Evolutionary conservation across 1,284 basidiomycete species (phyloP).

Genomic region (Somion occarium): DNA sequence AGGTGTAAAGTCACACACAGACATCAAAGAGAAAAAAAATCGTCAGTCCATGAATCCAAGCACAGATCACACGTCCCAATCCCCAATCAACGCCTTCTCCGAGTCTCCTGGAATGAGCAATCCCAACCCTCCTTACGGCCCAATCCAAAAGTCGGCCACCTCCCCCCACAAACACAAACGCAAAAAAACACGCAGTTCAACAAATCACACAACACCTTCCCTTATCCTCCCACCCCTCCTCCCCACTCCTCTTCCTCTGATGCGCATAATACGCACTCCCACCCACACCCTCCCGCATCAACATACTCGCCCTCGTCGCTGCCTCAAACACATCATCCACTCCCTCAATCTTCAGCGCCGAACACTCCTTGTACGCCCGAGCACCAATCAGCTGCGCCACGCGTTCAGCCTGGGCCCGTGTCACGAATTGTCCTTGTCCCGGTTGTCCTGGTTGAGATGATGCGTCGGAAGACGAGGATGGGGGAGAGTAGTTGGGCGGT

Average conservation of each 20-base stretch:
- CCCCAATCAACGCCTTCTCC: not conserved
- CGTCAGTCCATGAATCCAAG: not conserved
- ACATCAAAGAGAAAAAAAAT: not conserved
- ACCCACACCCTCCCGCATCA: constrained; percentile 77
- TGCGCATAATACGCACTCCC: constrained; percentile 39
- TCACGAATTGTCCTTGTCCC: constrained; percentile 49
- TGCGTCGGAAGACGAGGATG: too few species aligned
- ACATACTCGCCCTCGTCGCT: constrained; percentile 89
- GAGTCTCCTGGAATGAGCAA: too few species aligned
- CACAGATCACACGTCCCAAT: not conserved
- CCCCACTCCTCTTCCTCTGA: constrained; percentile 43
- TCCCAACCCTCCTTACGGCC: too few species aligned
- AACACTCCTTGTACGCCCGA: constrained; percentile 90
- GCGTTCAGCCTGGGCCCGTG: constrained; percentile 70
- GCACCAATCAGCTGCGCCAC: constrained; percentile 82
- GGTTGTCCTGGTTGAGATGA: constrained; percentile 10
- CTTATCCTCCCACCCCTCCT: constrained; percentile 39
- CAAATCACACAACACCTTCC: constrained; percentile 36
- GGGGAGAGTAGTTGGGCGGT: constrained; percentile 43
- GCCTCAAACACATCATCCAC: constrained; percentile 96
- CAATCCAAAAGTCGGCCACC: too few species aligned
- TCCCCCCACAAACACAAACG: too few species aligned
- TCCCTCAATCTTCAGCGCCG: constrained; percentile 86
- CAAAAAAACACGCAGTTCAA: constrained; percentile 18
- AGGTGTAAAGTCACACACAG: not conserved